Conservation (phyloP, 2,329 filamentous ascomycete species). For the Aspergillus hortae region DNA sequence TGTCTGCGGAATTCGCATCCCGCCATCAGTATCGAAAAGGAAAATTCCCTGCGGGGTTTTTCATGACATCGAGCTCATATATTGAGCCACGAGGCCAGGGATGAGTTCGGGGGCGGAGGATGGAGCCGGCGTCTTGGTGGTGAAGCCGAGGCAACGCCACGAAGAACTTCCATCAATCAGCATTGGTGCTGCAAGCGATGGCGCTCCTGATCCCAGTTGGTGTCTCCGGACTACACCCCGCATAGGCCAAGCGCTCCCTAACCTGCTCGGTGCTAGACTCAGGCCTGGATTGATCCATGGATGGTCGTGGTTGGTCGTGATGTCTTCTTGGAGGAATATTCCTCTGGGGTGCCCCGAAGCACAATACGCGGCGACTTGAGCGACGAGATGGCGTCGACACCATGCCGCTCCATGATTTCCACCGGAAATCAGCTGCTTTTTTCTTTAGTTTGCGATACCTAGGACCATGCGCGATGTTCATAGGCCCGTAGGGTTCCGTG, state of each 20-base stretch:
- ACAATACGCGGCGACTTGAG: neutral
- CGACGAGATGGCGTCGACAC: slow-evolving; percentile 2
- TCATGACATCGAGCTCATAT: slow-evolving; percentile 6
- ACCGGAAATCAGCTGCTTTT: slow-evolving; percentile 1
- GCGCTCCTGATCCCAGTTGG: slow-evolving; percentile 5
- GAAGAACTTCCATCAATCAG: slow-evolving; percentile 24
- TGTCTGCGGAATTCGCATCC: slow-evolving; percentile 10
- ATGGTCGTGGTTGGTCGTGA: slow-evolving; percentile 6
- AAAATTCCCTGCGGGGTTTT: slow-evolving; percentile 31
- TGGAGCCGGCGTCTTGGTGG: slow-evolving; percentile 13
- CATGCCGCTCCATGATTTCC: neutral
- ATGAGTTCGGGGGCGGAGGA: neutral
- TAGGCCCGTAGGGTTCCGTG: slow-evolving; percentile 1
- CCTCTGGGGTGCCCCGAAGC: neutral
- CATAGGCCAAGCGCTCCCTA: slow-evolving; percentile 10
- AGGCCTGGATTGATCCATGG: slow-evolving; percentile 5
- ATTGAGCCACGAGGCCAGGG: neutral
- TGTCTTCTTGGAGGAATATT: slow-evolving; percentile 4
- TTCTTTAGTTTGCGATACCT: neutral
- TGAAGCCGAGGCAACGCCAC: slow-evolving; percentile 12
- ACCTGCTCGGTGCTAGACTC: neutral
- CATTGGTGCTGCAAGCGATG: neutral
- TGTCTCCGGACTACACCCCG: slow-evolving; percentile 7
- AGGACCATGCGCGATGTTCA: neutral
- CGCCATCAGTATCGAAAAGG: slow-evolving; percentile 19